Conservation (phyloP, 768 basidiomycete species). For the Lactarius psammicola region DNA sequence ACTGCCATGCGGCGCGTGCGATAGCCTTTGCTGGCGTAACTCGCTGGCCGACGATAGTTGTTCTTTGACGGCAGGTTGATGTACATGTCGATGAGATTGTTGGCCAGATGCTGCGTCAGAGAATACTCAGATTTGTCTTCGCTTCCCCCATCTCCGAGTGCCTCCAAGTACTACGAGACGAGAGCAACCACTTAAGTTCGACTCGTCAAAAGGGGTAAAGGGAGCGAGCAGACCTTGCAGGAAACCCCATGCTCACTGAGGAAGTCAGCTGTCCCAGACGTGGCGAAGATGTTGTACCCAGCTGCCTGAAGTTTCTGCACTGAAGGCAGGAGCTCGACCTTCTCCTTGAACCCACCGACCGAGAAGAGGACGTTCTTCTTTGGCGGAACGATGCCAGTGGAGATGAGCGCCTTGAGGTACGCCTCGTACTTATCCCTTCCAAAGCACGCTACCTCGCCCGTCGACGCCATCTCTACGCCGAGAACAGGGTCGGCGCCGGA, state of each 20-base stretch:
- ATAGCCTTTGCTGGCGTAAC: conserved; percentile 96
- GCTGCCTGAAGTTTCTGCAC: conserved; percentile 92
- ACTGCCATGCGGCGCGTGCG: conserved; percentile 97
- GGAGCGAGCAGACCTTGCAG: conserved; percentile 66
- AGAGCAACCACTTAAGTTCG: not conserved
- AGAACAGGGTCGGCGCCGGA: conserved; percentile 97
- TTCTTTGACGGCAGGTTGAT: conserved; percentile 99
- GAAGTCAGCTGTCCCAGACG: conserved; percentile 96
- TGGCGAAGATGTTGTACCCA: conserved; percentile 96
- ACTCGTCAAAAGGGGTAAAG: not conserved
- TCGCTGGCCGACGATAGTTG: conserved; percentile 93
- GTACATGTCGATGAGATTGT: conserved; percentile 98
- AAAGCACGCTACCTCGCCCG: conserved; percentile 98
- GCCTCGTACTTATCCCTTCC: conserved; percentile 98
- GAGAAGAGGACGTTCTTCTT: conserved; percentile 98
- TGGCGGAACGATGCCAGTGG: conserved; percentile 90
- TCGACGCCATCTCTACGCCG: conserved; percentile 99
- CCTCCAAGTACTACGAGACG: conserved; percentile 74
- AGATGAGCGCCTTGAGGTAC: conserved; percentile 94
- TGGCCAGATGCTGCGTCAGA: conserved; percentile 91
- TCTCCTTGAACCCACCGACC: conserved; percentile 95
- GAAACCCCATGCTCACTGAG: conserved; percentile 94
- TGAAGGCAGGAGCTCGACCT: conserved; percentile 91
- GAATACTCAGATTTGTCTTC: conserved; percentile 98
- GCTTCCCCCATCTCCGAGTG: conserved; percentile 68